Percentiles rank a stretch among this genome's conserved stretches.
Conservation (phyloP, 352 stramenopile genomes). For the Phytophthora vignae region DNA sequence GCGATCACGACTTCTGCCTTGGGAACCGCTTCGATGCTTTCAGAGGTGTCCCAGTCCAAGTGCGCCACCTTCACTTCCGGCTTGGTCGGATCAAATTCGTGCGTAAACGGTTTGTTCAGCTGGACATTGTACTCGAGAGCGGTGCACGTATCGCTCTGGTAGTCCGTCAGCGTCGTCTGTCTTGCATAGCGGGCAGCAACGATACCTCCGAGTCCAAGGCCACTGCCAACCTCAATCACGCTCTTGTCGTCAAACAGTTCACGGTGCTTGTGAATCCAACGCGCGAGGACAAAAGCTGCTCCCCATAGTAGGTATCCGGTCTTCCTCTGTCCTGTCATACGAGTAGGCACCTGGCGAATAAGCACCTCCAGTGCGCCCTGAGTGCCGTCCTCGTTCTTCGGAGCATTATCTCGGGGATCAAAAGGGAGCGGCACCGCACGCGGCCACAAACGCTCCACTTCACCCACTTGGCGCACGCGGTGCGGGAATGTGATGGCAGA, state of each 20-base stretch:
- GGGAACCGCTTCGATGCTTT: constrained; percentile 61
- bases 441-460: constrained; percentile 63
- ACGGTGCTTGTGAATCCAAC: constrained; percentile 84
- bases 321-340: constrained; percentile 89
- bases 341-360: constrained; percentile 80
- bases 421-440: constrained; percentile 64
- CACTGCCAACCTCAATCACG: constrained; percentile 86
- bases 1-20: constrained; percentile 87
- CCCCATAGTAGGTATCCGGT: constrained; percentile 89
- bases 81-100: constrained; percentile 65
- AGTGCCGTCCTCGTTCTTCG: constrained; percentile 28
- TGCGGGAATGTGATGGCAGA: constrained; percentile 76
- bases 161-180: constrained; percentile 79
- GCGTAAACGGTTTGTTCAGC: constrained; percentile 78
- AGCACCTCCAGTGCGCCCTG: constrained; percentile 58
- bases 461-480: constrained; percentile 66
- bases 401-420: constrained; percentile 58
- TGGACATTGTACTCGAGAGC: constrained; percentile 83
- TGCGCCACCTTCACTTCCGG: constrained; percentile 60
- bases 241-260: constrained; percentile 76
- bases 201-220: constrained; percentile 82
- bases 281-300: constrained; percentile 78
- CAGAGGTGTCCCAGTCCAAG: constrained; percentile 82
- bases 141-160: constrained; percentile 82
- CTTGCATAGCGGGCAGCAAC: constrained; percentile 73